Base-by-base conservation (phyloP, 305 asterid species). In the Euphrasia arctica region DNA sequence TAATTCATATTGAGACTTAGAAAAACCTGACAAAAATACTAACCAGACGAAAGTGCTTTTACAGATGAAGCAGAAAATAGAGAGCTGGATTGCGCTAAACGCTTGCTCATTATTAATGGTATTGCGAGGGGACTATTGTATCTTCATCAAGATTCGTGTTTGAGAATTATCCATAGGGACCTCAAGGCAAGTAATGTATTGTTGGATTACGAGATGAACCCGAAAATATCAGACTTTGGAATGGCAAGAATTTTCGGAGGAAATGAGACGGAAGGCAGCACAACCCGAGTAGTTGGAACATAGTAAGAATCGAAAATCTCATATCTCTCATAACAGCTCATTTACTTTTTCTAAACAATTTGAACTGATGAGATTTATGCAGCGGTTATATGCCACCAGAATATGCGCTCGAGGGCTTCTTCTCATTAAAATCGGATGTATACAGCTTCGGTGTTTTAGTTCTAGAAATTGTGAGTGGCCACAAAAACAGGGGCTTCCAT, bases 141-240 rank as follows among this genome's bases (percentile, higher is more conserved):
- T 25, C 72, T 68, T 12, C 72, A 68, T 54, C 72, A 68, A 49
- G 72, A 68, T 61, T 60, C 72, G 4, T 51, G 54, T 2, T 39
- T 68, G 9, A 51, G 66, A 45, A 73, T 80, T 41, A 75, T 78
- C 60, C 86, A 80, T 42, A 70, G 86, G 60, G 85, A 80, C 49
- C 75, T 80, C 52, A 80, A 80, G 69, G 72, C 81, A 0, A 78
- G 83, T 62, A 82, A 79, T 41, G 62, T 82, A n/a, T 62, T 82
- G 48, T 70, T 82, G 52, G 85, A 82, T 51, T 42, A 10, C 1
- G 74, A 79, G 12, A 50, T 82, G 77, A 75, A 73, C 55, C 83
- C 85, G 0, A 82, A 82, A 69, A 82, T 82, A 70, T 80, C 88
- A 69, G 83, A 82, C 62, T 82, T 77, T 55, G 79, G 85, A 51